Percentiles rank a stretch among this genome's conserved stretches.
phyloP scores from a whole-genome alignment of 2,329 filamentous ascomycete species.

The Cercospora nicotianae region DNA sequence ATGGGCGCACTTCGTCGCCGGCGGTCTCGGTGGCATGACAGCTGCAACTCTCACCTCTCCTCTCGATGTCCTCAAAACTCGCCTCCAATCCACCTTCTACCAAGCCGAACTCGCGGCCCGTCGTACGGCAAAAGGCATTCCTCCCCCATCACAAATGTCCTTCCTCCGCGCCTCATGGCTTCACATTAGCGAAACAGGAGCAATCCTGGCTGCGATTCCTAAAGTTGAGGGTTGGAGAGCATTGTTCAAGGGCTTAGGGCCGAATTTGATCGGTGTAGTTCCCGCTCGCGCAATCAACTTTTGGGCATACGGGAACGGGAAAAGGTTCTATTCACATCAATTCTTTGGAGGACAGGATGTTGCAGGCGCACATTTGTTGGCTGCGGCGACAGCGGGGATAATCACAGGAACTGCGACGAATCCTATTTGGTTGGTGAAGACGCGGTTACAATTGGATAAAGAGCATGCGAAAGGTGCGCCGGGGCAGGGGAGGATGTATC shows the following conservation, averaged over 20 bases:
- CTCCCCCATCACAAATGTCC: constrained; percentile 58
- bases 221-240: constrained; percentile 79
- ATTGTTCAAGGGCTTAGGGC: constrained; percentile 89
- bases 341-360: constrained; percentile 70
- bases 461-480: constrained; percentile 61
- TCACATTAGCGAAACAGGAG: constrained; percentile 81
- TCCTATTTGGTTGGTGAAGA: constrained; percentile 96
- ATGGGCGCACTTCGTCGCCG: constrained; percentile 89
- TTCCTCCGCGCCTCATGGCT: constrained; percentile 66
- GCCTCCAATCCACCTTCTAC: constrained; percentile 92
- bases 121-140: constrained; percentile 59
- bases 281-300: constrained; percentile 92
- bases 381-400: constrained; percentile 76
- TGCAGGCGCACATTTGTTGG: constrained; percentile 73
- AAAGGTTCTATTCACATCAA: constrained; percentile 73
- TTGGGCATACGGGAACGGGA: constrained; percentile 89
- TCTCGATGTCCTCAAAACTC: constrained; percentile 89
- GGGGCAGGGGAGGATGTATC: constrained; percentile 67
- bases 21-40: constrained; percentile 87
- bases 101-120: constrained; percentile 74
- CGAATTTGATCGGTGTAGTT: constrained; percentile 85
- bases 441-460: constrained; percentile 86
- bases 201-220: constrained; percentile 80
- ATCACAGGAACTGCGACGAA: constrained; percentile 89
- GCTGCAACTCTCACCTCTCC: constrained; percentile 90